Conservation (phyloP, 2,329 filamentous ascomycete species). For the Pleoardoris graminearum region DNA sequence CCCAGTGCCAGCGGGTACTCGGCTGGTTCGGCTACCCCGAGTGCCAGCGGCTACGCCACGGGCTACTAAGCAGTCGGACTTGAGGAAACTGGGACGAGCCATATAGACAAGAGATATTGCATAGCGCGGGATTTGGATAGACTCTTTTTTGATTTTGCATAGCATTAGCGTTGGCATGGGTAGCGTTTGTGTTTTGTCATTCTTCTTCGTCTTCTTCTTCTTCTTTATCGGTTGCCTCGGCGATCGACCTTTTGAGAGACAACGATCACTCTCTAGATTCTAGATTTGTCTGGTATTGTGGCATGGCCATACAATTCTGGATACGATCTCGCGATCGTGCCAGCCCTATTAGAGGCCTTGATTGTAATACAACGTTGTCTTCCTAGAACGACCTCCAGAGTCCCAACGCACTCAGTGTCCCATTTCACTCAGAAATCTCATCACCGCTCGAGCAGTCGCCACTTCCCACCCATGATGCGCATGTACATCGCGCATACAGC, state of each 20-base stretch:
- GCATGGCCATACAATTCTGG: neutral
- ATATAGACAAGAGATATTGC: neutral
- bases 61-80: neutral
- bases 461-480: too few species aligned
- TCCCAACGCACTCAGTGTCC: too few species aligned
- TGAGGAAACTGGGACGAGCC: neutral
- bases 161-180: slow-evolving; percentile 4
- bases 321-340: neutral
- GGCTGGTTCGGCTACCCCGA: neutral
- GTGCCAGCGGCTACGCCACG: neutral
- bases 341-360: too few species aligned
- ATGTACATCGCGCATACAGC: too few species aligned
- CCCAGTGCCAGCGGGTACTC: slow-evolving; percentile 1
- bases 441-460: too few species aligned
- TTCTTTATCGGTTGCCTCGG: neutral
- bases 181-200: neutral
- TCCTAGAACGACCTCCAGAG: too few species aligned
- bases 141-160: slow-evolving; percentile 1
- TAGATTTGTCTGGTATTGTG: neutral
- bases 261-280: neutral
- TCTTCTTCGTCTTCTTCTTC: neutral
- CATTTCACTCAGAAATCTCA: too few species aligned
- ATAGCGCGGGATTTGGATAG: neutral
- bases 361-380: too few species aligned
- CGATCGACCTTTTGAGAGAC: neutral